Evolutionary conservation across 192 early-diverging fungal genomes (phyloP).

Genomic region (Chytriomyces sp.): DNA sequence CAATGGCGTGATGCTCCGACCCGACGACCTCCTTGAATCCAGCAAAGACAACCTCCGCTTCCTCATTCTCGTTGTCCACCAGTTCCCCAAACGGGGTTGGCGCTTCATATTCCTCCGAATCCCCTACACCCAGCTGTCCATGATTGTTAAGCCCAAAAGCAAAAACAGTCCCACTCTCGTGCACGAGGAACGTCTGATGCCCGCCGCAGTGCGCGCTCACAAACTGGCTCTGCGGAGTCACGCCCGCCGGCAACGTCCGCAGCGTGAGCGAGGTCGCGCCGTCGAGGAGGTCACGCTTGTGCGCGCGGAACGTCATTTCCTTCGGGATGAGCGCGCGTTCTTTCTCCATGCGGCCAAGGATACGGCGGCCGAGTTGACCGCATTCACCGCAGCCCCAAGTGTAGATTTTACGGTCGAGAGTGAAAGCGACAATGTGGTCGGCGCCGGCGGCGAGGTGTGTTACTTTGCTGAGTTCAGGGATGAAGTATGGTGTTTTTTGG

Average conservation of each 20-base stretch:
- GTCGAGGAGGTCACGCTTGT: slow-evolving; percentile 40
- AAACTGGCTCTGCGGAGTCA: slow-evolving; percentile 51
- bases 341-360: slow-evolving; percentile 62
- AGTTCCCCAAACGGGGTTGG: slow-evolving; percentile 45
- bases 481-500: slow-evolving; percentile 61
- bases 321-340: slow-evolving; percentile 48
- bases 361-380: slow-evolving; percentile 82
- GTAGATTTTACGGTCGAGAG: slow-evolving; percentile 70
- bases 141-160: slow-evolving; percentile 92
- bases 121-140: slow-evolving; percentile 77
- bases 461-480: slow-evolving; percentile 66
- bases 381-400: slow-evolving; percentile 91
- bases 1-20: slow-evolving; percentile 84
- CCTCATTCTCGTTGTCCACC: slow-evolving; percentile 55
- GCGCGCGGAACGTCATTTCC: slow-evolving; percentile 60
- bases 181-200: slow-evolving; percentile 83
- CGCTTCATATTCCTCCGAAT: slow-evolving; percentile 45
- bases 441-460: slow-evolving; percentile 79
- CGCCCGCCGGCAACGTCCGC: neutral
- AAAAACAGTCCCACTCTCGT: slow-evolving; percentile 65
- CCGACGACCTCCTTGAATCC: slow-evolving; percentile 67
- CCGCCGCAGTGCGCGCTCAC: slow-evolving; percentile 72
- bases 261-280: slow-evolving; percentile 51
- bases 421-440: slow-evolving; percentile 83
- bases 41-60: neutral